Evolutionary conservation across 208 protist species (phyloP), one percentile per base, ranked within the genome.

Genomic region (Kentomonas sorsogonicus): DNA sequence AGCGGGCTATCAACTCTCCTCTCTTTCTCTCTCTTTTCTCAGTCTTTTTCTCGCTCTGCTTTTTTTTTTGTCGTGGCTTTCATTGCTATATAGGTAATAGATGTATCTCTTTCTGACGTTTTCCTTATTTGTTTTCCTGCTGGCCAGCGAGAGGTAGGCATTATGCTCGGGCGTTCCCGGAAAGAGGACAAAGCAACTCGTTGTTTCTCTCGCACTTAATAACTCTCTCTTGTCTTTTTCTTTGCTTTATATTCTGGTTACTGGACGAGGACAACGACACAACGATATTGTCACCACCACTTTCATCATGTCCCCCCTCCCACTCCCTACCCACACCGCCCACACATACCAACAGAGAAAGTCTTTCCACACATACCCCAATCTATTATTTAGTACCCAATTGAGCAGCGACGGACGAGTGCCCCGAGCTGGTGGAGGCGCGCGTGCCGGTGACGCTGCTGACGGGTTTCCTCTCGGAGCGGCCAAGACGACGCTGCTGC

Each of bases 401-500:
- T 79, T 74, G 65, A 86, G 65, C 44, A 71, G 47, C 66, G 83
- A 86, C 40, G 87, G 87, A 94, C 15, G 83, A 94, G 25, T 94
- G 87, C 53, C 87, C 87, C 11, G 74, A 88, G 62, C 75, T 94
- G 36, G 60, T 95, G 20, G 72, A 59, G 10, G 83, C 80, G 1
- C 79, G 77, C 3, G 89, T 96, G 30, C 90, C 90, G 2, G 87
- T 94, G 20, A 93, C 86, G 25, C 89, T 96, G n/a, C 72, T 98
- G n/a, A 96, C 91, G 4, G 92, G 94, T 1, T 98, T 97, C 64
- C 79, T 98, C n/a, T 0, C 92, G 94, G 5, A 93, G 89, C 34
- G 90, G 94, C n/a, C 36, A 98, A 98, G 68, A 97, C 91, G 25
- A 97, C 94, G 26, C 77, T 98, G 36, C 63, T 98, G 11, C 92